phyloP scores from a whole-genome alignment of 176 grass and related monocot species.

The Juncus effusus region DNA sequence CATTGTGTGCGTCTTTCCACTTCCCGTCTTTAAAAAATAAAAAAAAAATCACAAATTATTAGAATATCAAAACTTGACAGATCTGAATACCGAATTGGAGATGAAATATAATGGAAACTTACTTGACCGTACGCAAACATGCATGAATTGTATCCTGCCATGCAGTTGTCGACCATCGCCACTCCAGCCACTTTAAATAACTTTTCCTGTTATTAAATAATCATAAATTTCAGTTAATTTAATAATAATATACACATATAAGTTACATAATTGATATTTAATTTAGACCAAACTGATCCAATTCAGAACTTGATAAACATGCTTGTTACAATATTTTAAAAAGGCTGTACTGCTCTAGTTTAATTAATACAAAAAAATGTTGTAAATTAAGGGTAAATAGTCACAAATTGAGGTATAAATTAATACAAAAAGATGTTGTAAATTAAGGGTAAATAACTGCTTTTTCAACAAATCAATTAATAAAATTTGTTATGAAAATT shows the following conservation, averaged over 20 bases:
- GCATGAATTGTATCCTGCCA: conserved; percentile 91
- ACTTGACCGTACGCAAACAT: conserved; percentile 99
- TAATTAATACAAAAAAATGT: no score
- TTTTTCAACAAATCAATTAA: no score
- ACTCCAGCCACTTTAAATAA: conserved; percentile 90
- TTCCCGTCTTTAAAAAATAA: conserved; percentile 62
- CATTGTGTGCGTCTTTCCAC: conserved; percentile 98
- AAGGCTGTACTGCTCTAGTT: no score
- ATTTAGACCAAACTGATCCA: no score
- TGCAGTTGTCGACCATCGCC: conserved; percentile 96
- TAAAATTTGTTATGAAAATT: neutral
- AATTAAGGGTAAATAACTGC: no score
- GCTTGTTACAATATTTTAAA: no score
- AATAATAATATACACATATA: neutral
- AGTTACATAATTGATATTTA: no score
- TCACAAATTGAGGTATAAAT: no score
- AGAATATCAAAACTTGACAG: conserved; percentile 1
- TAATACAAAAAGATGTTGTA: no score
- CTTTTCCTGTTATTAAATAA: conserved; percentile 51
- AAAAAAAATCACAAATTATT: neutral
- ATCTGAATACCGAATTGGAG: neutral
- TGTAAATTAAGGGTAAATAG: no score
- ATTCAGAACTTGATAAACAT: no score
- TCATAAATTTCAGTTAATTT: neutral
- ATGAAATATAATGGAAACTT: conserved; percentile 22